Evolutionary conservation across 192 early-diverging fungal genomes (phyloP).

Genomic region (Geosiphon pyriformis): DNA sequence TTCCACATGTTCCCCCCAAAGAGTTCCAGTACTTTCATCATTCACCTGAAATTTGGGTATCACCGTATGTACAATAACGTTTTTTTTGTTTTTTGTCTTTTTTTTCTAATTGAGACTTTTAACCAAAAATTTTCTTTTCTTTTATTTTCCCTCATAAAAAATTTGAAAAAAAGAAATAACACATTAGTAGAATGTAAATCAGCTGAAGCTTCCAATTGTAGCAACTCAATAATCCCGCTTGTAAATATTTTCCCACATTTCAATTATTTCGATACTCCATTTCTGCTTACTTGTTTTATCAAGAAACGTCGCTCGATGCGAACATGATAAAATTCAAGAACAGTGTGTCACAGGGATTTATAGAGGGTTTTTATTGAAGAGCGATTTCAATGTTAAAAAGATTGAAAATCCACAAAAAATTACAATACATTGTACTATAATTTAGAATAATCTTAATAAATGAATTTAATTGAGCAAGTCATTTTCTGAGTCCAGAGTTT

Average conservation of each 20-base stretch:
- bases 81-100: neutral
- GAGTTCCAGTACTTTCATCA: conserved; percentile 3
- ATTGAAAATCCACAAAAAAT: no score
- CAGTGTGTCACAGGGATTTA: no score
- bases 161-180: neutral
- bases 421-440: no score
- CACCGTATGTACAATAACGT: neutral
- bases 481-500: no score
- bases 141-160: neutral
- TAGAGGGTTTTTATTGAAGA: neutral
- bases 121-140: neutral
- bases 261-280: conserved; percentile 13
- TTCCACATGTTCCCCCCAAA: conserved; percentile 15
- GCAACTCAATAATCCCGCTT: neutral
- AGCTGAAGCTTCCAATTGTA: neutral
- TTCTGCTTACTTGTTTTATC: conserved; percentile 6
- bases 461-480: no score
- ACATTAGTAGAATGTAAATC: conserved; percentile 1
- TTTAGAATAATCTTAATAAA: no score
- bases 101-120: neutral
- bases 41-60: conserved; percentile 2
- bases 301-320: neutral
- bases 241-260: neutral
- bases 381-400: conserved; percentile 20
- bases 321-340: no score